These are phyloP conservation scores for Aspergillus fumigatiaffinis DNA, from an alignment of 2,329 filamentous ascomycete species.

Conservation along the genomic window DNA sequence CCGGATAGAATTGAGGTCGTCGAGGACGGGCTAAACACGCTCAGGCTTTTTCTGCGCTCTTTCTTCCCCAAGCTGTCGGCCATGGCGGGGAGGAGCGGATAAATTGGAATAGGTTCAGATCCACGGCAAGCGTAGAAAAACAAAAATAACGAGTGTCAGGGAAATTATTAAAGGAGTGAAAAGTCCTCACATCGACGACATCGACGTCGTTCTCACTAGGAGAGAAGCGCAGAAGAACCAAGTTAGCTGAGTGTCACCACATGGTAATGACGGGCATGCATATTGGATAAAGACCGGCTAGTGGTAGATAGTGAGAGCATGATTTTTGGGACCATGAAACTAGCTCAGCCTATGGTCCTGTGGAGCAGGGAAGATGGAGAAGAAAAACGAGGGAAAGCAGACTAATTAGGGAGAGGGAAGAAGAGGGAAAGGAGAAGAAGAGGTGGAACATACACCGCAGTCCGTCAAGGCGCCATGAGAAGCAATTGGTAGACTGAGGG, in stretches of 20 bases:
- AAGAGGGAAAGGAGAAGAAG: slow-evolving; percentile 1
- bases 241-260: slow-evolving; percentile 13
- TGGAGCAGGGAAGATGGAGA: slow-evolving; percentile 10
- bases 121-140: not conserved
- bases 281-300: not conserved
- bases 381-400: not conserved
- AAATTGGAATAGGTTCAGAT: slow-evolving; percentile 1
- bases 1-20: slow-evolving; percentile 19
- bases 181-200: slow-evolving; percentile 29
- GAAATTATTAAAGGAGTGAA: not conserved
- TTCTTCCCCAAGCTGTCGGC: slow-evolving; percentile 29
- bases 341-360: not conserved
- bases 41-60: slow-evolving; percentile 35
- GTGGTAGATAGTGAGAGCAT: not conserved
- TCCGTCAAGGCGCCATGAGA: slow-evolving; percentile 4
- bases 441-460: not conserved
- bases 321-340: not conserved
- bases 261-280: not conserved
- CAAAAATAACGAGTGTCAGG: not conserved
- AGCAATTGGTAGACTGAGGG: not conserved
- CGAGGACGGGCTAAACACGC: slow-evolving; percentile 29
- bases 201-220: slow-evolving; percentile 26
- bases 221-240: slow-evolving; percentile 2
- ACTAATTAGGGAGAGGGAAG: slow-evolving; percentile 7
- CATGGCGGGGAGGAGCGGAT: slow-evolving; percentile 22